phyloP scores from a whole-genome alignment of 2,329 filamentous ascomycete genomes.

The Tolypocladium guangdongense region DNA sequence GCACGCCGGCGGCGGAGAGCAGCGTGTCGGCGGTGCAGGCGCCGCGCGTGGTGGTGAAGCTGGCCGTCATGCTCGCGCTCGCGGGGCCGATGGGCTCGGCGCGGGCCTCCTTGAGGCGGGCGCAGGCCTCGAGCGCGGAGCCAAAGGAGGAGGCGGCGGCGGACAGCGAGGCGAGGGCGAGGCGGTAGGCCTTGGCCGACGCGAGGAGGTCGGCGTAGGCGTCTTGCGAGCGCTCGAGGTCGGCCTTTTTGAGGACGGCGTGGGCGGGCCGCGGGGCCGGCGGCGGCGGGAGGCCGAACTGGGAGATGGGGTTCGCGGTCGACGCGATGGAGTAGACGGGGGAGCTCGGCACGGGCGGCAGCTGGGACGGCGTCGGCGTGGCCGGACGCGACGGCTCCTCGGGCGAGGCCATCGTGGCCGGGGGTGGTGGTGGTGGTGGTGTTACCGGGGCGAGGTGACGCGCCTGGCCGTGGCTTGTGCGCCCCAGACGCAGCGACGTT shows the following conservation, averaged over 20 bases:
- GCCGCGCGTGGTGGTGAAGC: constrained; percentile 33
- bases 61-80: constrained; percentile 30
- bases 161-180: constrained; percentile 50
- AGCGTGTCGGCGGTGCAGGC: constrained; percentile 53
- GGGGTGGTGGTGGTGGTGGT: neutral
- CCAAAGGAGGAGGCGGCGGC: constrained; percentile 53
- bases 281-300: constrained; percentile 49
- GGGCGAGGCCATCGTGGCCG: constrained; percentile 19
- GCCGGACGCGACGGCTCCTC: constrained; percentile 21
- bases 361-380: constrained; percentile 43
- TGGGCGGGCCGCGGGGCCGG: constrained; percentile 47
- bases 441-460: neutral
- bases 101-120: constrained; percentile 56
- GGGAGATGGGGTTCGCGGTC: constrained; percentile 47
- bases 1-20: constrained; percentile 51
- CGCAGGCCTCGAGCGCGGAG: constrained; percentile 54
- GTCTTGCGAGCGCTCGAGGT: constrained; percentile 50
- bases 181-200: constrained; percentile 52
- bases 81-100: constrained; percentile 41
- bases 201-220: constrained; percentile 52
- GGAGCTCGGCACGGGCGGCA: constrained; percentile 50
- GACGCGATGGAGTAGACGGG: constrained; percentile 54
- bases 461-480: neutral
- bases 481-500: no score
- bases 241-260: constrained; percentile 49